Conservation (phyloP, 768 basidiomycete genomes). For the Termitomyces eurrhizus region DNA sequence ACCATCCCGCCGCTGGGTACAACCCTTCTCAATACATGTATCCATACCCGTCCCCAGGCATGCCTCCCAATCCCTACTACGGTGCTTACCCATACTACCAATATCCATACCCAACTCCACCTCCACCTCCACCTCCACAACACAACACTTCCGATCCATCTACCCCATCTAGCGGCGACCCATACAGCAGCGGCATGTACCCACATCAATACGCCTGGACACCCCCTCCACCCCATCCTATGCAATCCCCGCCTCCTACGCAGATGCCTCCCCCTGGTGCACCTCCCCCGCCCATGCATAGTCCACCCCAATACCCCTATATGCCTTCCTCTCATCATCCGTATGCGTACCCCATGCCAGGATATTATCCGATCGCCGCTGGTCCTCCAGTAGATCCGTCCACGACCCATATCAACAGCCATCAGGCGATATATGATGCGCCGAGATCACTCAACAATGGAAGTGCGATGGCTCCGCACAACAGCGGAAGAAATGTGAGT, state of each 20-base stretch:
- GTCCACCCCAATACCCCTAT: constrained; percentile 30
- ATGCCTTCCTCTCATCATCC: constrained; percentile 27
- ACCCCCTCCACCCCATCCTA: constrained; percentile 26
- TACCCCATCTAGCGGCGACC: constrained; percentile 26
- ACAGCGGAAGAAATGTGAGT: constrained; percentile 11
- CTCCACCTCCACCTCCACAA: constrained; percentile 26
- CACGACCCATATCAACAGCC: constrained; percentile 18
- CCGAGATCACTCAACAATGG: constrained; percentile 24
- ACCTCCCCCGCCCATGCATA: constrained; percentile 25
- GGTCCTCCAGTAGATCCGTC: constrained; percentile 26
- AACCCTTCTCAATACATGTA: constrained; percentile 49
- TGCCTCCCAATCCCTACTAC: constrained; percentile 36
- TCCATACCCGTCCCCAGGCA: constrained; percentile 41
- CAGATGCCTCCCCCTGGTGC: constrained; percentile 23
- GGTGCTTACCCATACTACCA: constrained; percentile 40
- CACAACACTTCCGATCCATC: constrained; percentile 31
- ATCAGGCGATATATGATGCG: constrained; percentile 24
- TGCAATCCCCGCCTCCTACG: constrained; percentile 29
- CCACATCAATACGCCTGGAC: constrained; percentile 36
- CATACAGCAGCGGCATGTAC: constrained; percentile 30
- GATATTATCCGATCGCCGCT: constrained; percentile 24
- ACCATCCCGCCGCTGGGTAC: constrained; percentile 34
- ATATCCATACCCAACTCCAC: constrained; percentile 33
- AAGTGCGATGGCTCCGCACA: constrained; percentile 16
- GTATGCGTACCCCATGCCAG: constrained; percentile 25